Conservation (phyloP, 2,329 filamentous ascomycete genomes). For the Cryphonectria carpinicola region DNA sequence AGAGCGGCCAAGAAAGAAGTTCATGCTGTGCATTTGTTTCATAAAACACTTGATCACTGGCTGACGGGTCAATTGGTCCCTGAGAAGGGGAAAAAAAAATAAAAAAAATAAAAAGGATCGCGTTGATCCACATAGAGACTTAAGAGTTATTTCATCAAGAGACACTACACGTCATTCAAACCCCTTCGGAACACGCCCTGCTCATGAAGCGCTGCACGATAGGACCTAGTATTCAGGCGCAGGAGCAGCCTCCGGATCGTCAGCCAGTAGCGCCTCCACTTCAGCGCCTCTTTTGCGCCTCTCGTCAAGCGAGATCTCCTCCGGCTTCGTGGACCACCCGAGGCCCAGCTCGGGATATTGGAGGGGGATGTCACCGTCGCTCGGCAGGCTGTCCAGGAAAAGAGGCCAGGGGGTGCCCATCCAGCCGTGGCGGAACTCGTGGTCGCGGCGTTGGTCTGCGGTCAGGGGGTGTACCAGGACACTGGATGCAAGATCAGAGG, state of each 20-base stretch:
- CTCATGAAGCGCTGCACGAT: not conserved
- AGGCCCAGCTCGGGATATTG: conserved; percentile 40
- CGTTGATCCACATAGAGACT: too few relatives aligned
- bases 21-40: too few relatives aligned
- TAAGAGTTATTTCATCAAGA: too few relatives aligned
- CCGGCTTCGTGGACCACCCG: conserved; percentile 36
- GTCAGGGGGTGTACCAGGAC: conserved; percentile 40
- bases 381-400: conserved; percentile 37
- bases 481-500: conserved; percentile 24
- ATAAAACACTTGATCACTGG: too few relatives aligned
- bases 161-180: too few relatives aligned
- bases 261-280: conserved; percentile 37
- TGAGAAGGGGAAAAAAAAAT: too few relatives aligned
- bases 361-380: conserved; percentile 35
- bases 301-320: conserved; percentile 39
- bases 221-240: conserved; percentile 33
- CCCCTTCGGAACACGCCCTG: not conserved
- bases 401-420: conserved; percentile 41
- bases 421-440: conserved; percentile 40
- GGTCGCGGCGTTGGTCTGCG: conserved; percentile 37
- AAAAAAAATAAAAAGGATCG: too few relatives aligned
- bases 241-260: conserved; percentile 38
- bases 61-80: too few relatives aligned
- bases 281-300: conserved; percentile 36
- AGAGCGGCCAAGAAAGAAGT: too few relatives aligned